Base-by-base conservation (phyloP, 2,329 filamentous ascomycete genomes). In the Alternaria triticimaculans region DNA sequence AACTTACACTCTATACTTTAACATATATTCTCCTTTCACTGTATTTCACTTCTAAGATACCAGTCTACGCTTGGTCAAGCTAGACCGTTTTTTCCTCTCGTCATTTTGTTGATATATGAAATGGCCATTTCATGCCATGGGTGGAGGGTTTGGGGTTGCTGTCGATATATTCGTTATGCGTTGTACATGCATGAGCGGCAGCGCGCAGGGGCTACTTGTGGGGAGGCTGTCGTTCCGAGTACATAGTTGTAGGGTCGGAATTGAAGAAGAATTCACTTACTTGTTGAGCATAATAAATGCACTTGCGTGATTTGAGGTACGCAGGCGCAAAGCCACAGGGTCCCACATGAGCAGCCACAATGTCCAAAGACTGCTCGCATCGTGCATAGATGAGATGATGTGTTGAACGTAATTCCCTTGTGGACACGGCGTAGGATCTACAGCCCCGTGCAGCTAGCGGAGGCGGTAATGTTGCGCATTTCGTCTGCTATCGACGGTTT, bases 11-110 rank as follows among this genome's bases (percentile, higher is more conserved):
- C 65, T 72, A 72, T 66, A 72, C 60, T 72, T 72, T 75, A 71
- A 72, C 66, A 71, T 70, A 70, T 71, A 41, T 67, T 67, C 61
- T 59, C 64, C 56, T 60, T 70, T 72, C 64, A 60, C 68, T 72
- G 59, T 72, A 70, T 77, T 77, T 79, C 75, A 51, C 67, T 80
- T 80, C 78, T 78, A 79, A 79, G 78, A 80, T 80, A 80, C 78
- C 78, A 78, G 78, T 79, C 77, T 74, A 69, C 64, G 76, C 69
- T 67, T 71, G 57, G 62, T 69, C 57, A 70, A 67, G 75, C 75
- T 70, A 70, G 77, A 77, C 72, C 72, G 75, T 77, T 78, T 78
- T 71, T 71, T 70, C 65, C 55, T 73, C 63, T 69, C 46, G 57
- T 63, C 58, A 30, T 60, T 60, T 33, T 75, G 67, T 69, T 53